Conservation (phyloP, 176 grass and related monocot species). For the barley (Hordeum vulgare) region DNA sequence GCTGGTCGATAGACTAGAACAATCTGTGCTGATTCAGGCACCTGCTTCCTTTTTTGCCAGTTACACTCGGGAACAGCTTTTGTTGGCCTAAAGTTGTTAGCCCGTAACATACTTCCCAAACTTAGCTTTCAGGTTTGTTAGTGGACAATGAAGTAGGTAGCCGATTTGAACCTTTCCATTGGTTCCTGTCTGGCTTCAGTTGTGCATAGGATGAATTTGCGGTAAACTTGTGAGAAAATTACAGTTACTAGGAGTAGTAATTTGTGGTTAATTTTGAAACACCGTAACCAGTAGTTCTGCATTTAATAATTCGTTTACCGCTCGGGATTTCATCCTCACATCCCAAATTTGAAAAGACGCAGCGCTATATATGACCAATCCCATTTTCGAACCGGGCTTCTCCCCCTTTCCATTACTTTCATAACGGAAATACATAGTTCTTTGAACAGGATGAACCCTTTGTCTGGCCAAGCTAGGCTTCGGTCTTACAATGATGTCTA, state of each 20-base stretch:
- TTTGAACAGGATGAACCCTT: background rate
- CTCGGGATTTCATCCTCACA: background rate
- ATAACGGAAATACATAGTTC: too few relatives aligned
- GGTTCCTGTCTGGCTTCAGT: background rate
- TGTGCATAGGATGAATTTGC: background rate
- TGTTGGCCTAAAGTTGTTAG: constrained; percentile 7
- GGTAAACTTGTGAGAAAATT: background rate
- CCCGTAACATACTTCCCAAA: background rate
- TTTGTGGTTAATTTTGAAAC: background rate
- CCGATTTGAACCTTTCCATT: background rate
- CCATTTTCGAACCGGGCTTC: background rate
- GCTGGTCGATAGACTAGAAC: background rate
- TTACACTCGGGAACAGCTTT: background rate
- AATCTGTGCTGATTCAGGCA: background rate
- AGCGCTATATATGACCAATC: background rate
- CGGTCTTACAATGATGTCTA: background rate
- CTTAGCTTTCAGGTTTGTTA: constrained; percentile 1
- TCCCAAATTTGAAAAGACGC: background rate
- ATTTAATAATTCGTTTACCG: background rate
- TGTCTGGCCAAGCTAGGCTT: background rate
- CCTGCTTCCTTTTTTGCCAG: background rate
- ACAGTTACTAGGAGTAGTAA: background rate
- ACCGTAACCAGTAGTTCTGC: background rate
- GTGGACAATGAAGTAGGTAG: background rate
- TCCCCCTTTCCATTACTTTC: too few relatives aligned